Evolutionary conservation across 371 early-diverging fungal genomes (phyloP), one percentile per base, ranked within the genome.

Genomic region (Zopfochytrium polystomum): DNA sequence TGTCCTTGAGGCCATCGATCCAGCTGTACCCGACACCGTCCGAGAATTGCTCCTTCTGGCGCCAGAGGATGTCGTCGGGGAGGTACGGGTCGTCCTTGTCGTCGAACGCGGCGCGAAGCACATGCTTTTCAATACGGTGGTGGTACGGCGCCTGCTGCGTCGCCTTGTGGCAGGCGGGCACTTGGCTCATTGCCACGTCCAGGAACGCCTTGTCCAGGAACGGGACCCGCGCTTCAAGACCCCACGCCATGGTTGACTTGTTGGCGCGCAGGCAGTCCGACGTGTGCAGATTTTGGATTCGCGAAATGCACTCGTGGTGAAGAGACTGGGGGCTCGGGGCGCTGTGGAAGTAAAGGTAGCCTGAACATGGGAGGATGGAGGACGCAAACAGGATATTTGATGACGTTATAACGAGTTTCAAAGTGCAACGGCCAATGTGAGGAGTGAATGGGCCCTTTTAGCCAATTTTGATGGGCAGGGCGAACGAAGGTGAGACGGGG

Each of bases 221-320:
- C 35, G 97, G 97, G 27, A 96, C 97, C 66, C 97, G 91, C 13
- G 93, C 93, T 69, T 96, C 97, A 27, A 96, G 86, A 58, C 97
- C 97, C 95, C 95, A 95, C 1, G 97, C 97, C 95, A 96, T 95
- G 34, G 97, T 96, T 2, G 92, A 87, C 78, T 96, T 95, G 87
- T 96, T 95, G 75, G 97, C 97, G 62, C 97, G 90, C 46, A 96
- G 79, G 76, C 90, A 90, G 75, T 96, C 97, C 64, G 92, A 81
- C 27, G 91, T 91, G 74, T 96, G 95, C 58, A 96, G 81, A 82
- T 91, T 90, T 81, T 92, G 89, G 68, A 95, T 92, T 60, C 97
- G 88, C 26, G 69, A 74, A 55, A 95, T 90, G 25, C 87, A 87
- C 76, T 96, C 97, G 57, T 83, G 75, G 73, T 94, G 95, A 67